Base-by-base conservation (phyloP, 371 early-diverging fungal species). In the Mucor indicus region DNA sequence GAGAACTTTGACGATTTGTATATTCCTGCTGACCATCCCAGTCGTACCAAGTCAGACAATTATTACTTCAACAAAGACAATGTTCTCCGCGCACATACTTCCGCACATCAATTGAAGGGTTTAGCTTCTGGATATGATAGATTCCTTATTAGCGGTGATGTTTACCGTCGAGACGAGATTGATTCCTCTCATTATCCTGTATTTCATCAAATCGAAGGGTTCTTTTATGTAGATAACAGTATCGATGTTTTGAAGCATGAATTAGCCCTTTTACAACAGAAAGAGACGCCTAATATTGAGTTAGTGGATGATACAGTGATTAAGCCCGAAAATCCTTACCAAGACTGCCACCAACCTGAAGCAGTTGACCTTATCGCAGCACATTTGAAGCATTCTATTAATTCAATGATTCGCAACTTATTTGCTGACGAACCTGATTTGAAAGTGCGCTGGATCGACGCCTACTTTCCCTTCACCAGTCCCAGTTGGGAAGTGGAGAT, bases 401-500 rank as follows among this genome's bases (percentile, higher is more conserved):
- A 95, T 61, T 65, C 72, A 16, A 79, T 96, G 85, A 81, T 95
- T 9, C 66, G 79, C 4, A 66, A 69, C n/a, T 50, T 91, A 27
- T 88, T 91, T 63, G 67, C 69, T 4, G 75, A 81, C 41, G 82
- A 79, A 42, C 69, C 72, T 5, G 67, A 86, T 36, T 69, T 93
- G 21, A 72, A 89, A 40, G 87, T 96, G n/a, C 86, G 96, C 8
- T 98, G 98, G 98, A 89, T 93, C 39, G 91, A 95, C 25, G 93
- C 87, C 1, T 90, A 85, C 46, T 98, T 98, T 67, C 98, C 97
- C 0, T 97, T 96, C 73, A 97, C 98, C 17, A 83, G 84, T 31
- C 98, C 97, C 4, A 91, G 91, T 64, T 98, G 91, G 90, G 98
- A 98, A 66, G 85, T 96, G 60, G 98, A 98, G 60, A 91, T 97